Conservation (phyloP, 2,329 filamentous ascomycete species). For the Epichloe brachyelytri region DNA sequence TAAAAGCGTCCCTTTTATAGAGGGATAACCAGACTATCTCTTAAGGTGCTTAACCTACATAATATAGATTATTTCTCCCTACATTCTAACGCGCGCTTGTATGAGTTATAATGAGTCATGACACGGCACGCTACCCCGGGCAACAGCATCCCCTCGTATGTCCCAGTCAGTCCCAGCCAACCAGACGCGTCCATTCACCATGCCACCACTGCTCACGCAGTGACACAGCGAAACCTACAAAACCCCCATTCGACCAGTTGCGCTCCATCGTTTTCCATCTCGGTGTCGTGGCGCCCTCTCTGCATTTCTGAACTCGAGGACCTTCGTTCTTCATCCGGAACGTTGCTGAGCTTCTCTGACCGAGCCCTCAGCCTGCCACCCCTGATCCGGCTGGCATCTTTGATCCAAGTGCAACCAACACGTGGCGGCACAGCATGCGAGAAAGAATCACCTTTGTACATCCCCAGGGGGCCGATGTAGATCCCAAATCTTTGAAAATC, state of each 20-base stretch:
- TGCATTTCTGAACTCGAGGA: too few relatives aligned
- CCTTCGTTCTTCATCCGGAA: not conserved
- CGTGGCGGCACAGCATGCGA: constrained; percentile 40
- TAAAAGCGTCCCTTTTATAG: too few relatives aligned
- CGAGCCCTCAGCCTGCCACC: not conserved
- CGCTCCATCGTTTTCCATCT: not conserved
- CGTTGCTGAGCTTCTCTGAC: not conserved
- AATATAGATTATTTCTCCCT: too few relatives aligned
- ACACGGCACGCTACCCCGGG: too few relatives aligned
- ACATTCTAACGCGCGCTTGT: too few relatives aligned
- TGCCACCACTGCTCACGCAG: not conserved
- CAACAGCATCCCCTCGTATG: too few relatives aligned
- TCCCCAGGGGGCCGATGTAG: constrained; percentile 47
- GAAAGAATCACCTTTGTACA: constrained; percentile 71
- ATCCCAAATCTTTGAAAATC: constrained; percentile 50
- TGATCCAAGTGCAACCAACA: not conserved
- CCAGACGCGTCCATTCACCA: not conserved
- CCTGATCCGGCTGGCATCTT: not conserved
- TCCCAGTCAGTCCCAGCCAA: not conserved
- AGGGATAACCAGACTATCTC: too few relatives aligned
- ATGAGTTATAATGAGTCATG: too few relatives aligned
- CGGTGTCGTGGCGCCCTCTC: not conserved
- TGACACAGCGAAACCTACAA: too few relatives aligned
- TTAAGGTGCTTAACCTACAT: too few relatives aligned
- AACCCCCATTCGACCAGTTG: not conserved